These are phyloP conservation scores for Elsinoe necatrix DNA, from an alignment of 2,329 filamentous ascomycete species.

Conservation along the genomic window DNA sequence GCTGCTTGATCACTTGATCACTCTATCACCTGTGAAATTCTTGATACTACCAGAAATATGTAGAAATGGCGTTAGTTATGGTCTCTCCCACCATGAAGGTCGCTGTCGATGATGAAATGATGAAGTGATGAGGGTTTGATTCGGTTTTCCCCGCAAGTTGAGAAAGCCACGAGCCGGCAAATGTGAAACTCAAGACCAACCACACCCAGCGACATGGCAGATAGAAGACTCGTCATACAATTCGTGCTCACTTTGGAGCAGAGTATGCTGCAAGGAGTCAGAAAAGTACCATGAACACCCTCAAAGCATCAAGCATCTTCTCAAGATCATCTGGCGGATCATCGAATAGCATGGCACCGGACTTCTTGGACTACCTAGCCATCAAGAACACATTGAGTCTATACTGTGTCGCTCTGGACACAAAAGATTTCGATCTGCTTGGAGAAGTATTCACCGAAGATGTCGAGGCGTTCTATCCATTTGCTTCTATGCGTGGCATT, in stretches of 20 bases:
- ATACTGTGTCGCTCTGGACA: slow-evolving; percentile 39
- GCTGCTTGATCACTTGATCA: not conserved
- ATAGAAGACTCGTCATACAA: not conserved
- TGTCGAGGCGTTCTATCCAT: slow-evolving; percentile 35
- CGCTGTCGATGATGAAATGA: slow-evolving; percentile 8
- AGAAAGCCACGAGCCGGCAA: slow-evolving; percentile 7
- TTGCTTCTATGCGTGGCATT: slow-evolving; percentile 28
- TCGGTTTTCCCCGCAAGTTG: not conserved
- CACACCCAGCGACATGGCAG: not conserved
- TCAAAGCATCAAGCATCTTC: slow-evolving; percentile 13
- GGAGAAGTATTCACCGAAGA: slow-evolving; percentile 34
- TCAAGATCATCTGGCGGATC: slow-evolving; percentile 6
- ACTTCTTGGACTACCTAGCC: slow-evolving; percentile 29
- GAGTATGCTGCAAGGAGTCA: not conserved
- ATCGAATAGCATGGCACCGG: slow-evolving; percentile 1
- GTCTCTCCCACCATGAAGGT: not conserved
- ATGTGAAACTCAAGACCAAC: not conserved
- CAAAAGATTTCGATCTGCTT: slow-evolving; percentile 34
- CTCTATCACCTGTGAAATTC: not conserved
- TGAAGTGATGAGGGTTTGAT: slow-evolving; percentile 1
- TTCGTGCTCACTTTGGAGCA: not conserved
- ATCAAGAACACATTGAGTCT: slow-evolving; percentile 36
- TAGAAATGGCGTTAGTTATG: no score
- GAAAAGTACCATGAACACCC: not conserved
- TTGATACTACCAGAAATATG: no score